Percentiles rank a stretch among this genome's conserved stretches.
phyloP scores from a whole-genome alignment of 805 yeast species.

The Yamadazyma ubonensis region DNA sequence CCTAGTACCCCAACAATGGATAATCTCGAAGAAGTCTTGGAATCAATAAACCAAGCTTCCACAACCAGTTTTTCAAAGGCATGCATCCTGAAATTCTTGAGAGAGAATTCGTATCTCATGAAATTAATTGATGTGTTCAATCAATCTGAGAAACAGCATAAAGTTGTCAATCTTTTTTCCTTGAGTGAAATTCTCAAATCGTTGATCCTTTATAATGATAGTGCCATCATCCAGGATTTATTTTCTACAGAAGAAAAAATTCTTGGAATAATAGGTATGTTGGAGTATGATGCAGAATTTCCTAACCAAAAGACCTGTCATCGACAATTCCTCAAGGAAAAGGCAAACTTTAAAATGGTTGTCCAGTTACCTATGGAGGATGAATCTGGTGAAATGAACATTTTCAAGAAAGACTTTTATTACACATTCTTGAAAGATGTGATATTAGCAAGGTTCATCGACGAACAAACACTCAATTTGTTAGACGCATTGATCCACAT shows the following conservation, averaged over 20 bases:
- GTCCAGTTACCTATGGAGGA: slow-evolving; percentile 55
- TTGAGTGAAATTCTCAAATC: slow-evolving; percentile 75
- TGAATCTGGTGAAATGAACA: slow-evolving; percentile 34
- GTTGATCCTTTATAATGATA: slow-evolving; percentile 68
- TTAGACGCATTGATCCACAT: slow-evolving; percentile 64
- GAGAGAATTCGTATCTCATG: slow-evolving; percentile 51
- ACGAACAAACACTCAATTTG: slow-evolving; percentile 71
- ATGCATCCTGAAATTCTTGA: slow-evolving; percentile 55
- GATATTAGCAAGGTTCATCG: slow-evolving; percentile 75
- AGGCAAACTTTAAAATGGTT: slow-evolving; percentile 66
- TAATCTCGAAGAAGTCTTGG: slow-evolving; percentile 54
- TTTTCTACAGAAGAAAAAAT: slow-evolving; percentile 31
- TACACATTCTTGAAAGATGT: slow-evolving; percentile 84
- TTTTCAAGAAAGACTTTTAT: slow-evolving; percentile 73
- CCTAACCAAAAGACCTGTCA: slow-evolving; percentile 80
- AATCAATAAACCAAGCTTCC: slow-evolving; percentile 57
- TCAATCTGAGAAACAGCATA: slow-evolving; percentile 51
- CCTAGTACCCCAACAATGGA: slow-evolving; percentile 57
- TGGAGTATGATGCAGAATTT: slow-evolving; percentile 86
- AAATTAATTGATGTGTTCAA: slow-evolving; percentile 54
- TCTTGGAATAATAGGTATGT: slow-evolving; percentile 65
- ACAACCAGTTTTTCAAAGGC: slow-evolving; percentile 63
- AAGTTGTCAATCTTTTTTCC: slow-evolving; percentile 57
- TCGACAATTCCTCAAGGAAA: slow-evolving; percentile 59
- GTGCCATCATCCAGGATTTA: slow-evolving; percentile 32